phyloP scores from a whole-genome alignment of 75 land plant species.

The Picea sitchensis region DNA sequence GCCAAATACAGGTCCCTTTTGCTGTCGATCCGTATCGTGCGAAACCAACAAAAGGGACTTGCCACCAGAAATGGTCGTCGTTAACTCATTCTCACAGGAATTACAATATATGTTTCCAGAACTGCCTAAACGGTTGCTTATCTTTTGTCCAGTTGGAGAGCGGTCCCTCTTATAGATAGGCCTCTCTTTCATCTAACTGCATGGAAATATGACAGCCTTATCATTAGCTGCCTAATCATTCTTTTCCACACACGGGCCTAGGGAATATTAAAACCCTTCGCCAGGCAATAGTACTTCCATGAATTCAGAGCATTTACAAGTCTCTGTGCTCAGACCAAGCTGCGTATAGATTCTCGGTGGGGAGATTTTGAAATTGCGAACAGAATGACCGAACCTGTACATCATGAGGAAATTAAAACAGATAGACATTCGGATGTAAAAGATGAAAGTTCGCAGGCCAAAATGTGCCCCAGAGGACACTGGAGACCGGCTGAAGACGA shows the following conservation, averaged over 20 bases:
- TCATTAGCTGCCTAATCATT: not conserved
- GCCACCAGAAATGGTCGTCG: not conserved
- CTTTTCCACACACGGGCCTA: not conserved
- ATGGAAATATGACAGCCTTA: not conserved
- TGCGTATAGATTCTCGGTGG: not conserved
- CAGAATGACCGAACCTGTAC: constrained; percentile 3
- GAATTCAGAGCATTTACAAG: not conserved
- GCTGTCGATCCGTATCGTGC: constrained; percentile 10
- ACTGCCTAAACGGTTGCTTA: constrained; percentile 2
- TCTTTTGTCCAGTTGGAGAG: constrained; percentile 8
- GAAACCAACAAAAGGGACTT: constrained; percentile 14
- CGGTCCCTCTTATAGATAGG: constrained; percentile 4
- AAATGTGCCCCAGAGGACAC: constrained; percentile 31
- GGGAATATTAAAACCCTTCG: too few relatives aligned
- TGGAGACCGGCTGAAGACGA: constrained; percentile 55
- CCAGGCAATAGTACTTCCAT: not conserved
- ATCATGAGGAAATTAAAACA: not conserved
- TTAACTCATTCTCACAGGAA: not conserved
- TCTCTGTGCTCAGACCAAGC: not conserved
- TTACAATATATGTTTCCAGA: not conserved
- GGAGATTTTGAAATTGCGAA: not conserved
- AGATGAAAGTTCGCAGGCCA: not conserved
- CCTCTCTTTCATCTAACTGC: too few relatives aligned
- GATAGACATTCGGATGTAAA: not conserved
- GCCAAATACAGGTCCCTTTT: not conserved